Conservation (phyloP, 2,329 filamentous ascomycete genomes). For the Apiospora rasikravindrae region DNA sequence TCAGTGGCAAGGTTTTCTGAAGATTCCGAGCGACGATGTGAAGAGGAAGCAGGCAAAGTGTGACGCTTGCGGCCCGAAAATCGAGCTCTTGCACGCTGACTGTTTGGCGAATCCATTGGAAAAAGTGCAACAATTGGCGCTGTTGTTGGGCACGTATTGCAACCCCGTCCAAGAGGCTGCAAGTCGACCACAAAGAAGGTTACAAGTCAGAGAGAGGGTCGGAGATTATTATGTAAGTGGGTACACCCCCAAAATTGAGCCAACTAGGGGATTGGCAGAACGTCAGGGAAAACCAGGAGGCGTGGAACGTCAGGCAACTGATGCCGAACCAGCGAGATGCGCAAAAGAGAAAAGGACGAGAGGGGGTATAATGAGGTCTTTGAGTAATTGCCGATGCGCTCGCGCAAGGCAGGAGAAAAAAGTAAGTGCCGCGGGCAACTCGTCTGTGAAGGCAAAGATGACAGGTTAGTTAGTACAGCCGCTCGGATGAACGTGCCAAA, state of each 20-base stretch:
- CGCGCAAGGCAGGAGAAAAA: background rate
- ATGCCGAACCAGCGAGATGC: background rate
- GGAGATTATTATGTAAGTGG: constrained; percentile 25
- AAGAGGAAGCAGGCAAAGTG: constrained; percentile 30
- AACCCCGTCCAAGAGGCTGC: constrained; percentile 16
- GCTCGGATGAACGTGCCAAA: constrained; percentile 14
- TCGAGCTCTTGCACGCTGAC: constrained; percentile 34
- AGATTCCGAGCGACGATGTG: constrained; percentile 29
- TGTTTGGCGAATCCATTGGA: constrained; percentile 37
- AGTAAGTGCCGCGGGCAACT: background rate
- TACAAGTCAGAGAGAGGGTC: constrained; percentile 20
- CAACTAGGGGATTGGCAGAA: constrained; percentile 14
- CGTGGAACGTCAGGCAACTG: background rate
- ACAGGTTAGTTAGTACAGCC: constrained; percentile 15
- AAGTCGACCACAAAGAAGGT: constrained; percentile 17
- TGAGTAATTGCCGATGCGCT: background rate
- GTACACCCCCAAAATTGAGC: constrained; percentile 19
- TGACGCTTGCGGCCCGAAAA: constrained; percentile 34
- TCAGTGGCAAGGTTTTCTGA: constrained; percentile 25
- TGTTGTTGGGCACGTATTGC: constrained; percentile 16
- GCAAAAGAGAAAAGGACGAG: background rate
- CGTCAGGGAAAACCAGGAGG: constrained; percentile 8
- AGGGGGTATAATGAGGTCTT: background rate
- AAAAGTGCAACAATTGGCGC: constrained; percentile 17
- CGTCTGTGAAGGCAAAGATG: constrained; percentile 3